Percentiles rank a stretch among this genome's conserved stretches.
Conservation (phyloP, 1,284 basidiomycete genomes). For the Singerocomus rubriflavus region DNA sequence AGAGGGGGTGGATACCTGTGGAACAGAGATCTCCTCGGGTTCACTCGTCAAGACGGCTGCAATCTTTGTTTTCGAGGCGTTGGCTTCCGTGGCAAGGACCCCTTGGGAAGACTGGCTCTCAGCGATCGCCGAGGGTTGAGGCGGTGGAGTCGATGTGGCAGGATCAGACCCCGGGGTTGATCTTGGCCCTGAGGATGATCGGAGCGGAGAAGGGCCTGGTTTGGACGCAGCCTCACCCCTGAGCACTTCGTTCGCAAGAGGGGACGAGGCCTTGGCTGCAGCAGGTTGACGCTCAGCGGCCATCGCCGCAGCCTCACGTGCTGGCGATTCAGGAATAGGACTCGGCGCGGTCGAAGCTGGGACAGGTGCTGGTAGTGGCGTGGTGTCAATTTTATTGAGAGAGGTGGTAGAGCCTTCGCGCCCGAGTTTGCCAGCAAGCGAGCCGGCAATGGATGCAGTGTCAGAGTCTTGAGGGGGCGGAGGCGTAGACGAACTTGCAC, state of each 20-base stretch:
- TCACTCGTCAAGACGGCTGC: slow-evolving; percentile 26
- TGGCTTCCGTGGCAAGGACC: slow-evolving; percentile 7
- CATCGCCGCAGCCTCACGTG: slow-evolving; percentile 44
- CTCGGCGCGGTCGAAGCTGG: slow-evolving; percentile 35
- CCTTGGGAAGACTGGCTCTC: slow-evolving; percentile 1
- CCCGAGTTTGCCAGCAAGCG: slow-evolving; percentile 27
- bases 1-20: slow-evolving; percentile 4
- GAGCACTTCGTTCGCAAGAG: slow-evolving; percentile 27
- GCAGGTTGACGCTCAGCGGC: slow-evolving; percentile 25
- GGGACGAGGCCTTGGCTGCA: slow-evolving; percentile 26
- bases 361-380: slow-evolving; percentile 15
- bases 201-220: slow-evolving; percentile 11
- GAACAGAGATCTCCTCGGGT: slow-evolving; percentile 25
- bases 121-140: not conserved
- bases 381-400: slow-evolving; percentile 29
- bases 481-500: slow-evolving; percentile 26
- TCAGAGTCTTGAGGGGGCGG: slow-evolving; percentile 32
- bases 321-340: slow-evolving; percentile 56
- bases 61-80: slow-evolving; percentile 8
- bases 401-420: slow-evolving; percentile 30
- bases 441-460: slow-evolving; percentile 24
- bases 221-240: slow-evolving; percentile 16
- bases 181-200: slow-evolving; percentile 25
- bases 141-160: slow-evolving; percentile 13
- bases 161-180: slow-evolving; percentile 12